A percentile compares a stretch with the other conserved stretches of the same genome.
phyloP scores from a whole-genome alignment of 2,329 filamentous ascomycete species.

The Nannizzia gypsea region DNA sequence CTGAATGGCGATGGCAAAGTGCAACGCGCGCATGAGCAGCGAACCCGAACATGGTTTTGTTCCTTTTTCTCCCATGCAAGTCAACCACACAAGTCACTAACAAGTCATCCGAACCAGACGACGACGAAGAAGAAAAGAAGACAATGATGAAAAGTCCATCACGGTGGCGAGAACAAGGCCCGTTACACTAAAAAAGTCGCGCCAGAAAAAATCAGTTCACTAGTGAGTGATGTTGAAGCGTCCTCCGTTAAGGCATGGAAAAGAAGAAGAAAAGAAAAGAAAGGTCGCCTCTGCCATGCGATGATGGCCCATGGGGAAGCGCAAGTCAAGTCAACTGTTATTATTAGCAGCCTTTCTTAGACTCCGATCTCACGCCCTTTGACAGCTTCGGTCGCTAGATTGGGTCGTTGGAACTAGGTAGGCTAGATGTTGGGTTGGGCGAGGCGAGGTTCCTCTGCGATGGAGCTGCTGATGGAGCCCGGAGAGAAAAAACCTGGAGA shows the following conservation, averaged over 20 bases:
- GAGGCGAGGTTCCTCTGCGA: neutral
- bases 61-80: too few relatives aligned
- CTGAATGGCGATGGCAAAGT: too few relatives aligned
- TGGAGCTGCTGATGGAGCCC: neutral
- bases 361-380: neutral
- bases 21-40: too few relatives aligned
- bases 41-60: too few relatives aligned
- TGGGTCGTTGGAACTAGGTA: neutral
- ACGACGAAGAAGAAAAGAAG: neutral
- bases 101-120: too few relatives aligned
- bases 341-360: neutral
- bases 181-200: neutral
- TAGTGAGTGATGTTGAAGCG: too few relatives aligned
- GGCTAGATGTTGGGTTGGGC: neutral
- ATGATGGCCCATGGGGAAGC: neutral
- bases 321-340: too few relatives aligned
- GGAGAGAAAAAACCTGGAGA: neutral
- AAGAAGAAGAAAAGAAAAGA: too few relatives aligned
- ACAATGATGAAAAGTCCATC: neutral
- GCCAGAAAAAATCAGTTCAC: too few relatives aligned
- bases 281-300: neutral
- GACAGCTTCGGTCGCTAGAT: neutral
- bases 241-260: too few relatives aligned
- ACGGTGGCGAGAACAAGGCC: neutral
- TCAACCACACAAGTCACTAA: too few relatives aligned